phyloP scores from a whole-genome alignment of 2,329 filamentous ascomycete species.

The Cladosporium velox region DNA sequence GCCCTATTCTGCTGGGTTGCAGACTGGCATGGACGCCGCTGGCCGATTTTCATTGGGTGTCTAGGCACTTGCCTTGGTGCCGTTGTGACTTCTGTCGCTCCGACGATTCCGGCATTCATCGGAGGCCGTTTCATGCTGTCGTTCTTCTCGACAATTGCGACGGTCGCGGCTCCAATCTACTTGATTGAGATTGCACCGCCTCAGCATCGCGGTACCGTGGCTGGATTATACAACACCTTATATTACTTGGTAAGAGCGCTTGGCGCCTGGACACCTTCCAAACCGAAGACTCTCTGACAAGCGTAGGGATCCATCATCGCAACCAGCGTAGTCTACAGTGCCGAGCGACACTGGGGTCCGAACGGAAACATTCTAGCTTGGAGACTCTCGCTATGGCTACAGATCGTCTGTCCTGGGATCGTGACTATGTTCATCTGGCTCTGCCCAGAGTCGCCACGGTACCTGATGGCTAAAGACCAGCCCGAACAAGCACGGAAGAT shows the following conservation, averaged over 20 bases:
- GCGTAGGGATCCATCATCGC: conserved; percentile 46
- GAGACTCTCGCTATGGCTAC: conserved; percentile 42
- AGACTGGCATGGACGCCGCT: conserved; percentile 49
- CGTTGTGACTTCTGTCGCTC: conserved; percentile 4
- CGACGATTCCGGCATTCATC: conserved; percentile 45
- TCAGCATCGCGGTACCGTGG: conserved; percentile 50
- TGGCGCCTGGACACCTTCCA: neutral
- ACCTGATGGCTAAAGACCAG: conserved; percentile 51
- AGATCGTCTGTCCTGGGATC: conserved; percentile 31
- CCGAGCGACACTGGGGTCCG: conserved; percentile 37
- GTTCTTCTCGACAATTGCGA: conserved; percentile 22
- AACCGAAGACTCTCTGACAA: neutral
- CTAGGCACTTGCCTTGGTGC: conserved; percentile 3
- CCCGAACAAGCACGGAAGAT: conserved; percentile 48
- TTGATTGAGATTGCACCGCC: conserved; percentile 36
- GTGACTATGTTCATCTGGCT: conserved; percentile 40
- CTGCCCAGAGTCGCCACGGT: conserved; percentile 50
- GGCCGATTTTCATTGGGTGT: conserved; percentile 58
- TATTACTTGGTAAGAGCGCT: conserved; percentile 32
- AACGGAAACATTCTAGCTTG: conserved; percentile 40
- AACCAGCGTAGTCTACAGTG: conserved; percentile 39
- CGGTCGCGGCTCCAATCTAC: conserved; percentile 20
- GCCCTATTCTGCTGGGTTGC: conserved; percentile 45
- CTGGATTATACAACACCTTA: conserved; percentile 54
- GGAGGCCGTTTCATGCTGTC: conserved; percentile 41